phyloP scores from a whole-genome alignment of 1,284 basidiomycete species.

The Sphagnurus paluster region DNA sequence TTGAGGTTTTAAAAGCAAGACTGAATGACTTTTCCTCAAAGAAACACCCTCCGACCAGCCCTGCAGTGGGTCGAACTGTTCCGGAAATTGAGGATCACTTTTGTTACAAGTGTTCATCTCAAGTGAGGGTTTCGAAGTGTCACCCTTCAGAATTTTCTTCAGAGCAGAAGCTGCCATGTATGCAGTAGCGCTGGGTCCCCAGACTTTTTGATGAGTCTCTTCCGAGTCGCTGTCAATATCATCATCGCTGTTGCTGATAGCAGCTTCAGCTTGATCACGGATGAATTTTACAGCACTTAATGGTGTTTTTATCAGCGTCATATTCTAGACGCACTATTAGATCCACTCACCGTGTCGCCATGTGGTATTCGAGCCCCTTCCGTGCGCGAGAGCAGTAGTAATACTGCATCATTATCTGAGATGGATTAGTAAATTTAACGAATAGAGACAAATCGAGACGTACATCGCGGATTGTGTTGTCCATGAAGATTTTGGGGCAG shows the following conservation, averaged over 20 bases:
- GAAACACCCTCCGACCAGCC: constrained; percentile 75
- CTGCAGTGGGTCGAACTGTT: constrained; percentile 55
- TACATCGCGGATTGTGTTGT: constrained; percentile 78
- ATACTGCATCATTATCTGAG: constrained; percentile 84
- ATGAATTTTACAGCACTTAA: constrained; percentile 81
- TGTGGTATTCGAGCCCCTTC: constrained; percentile 84
- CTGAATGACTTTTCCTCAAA: constrained; percentile 72
- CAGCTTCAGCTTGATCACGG: constrained; percentile 70
- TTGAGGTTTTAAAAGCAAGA: constrained; percentile 90
- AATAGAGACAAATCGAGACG: constrained; percentile 24
- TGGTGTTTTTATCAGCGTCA: constrained; percentile 5
- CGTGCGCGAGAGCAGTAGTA: constrained; percentile 81
- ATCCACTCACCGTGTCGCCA: constrained; percentile 81
- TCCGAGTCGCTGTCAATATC: constrained; percentile 29
- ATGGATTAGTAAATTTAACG: constrained; percentile 5
- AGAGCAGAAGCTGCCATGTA: constrained; percentile 64
- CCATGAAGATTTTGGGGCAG: constrained; percentile 82
- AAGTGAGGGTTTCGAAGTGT: constrained; percentile 44
- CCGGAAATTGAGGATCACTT: constrained; percentile 20
- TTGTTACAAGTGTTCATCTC: constrained; percentile 35
- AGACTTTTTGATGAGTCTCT: constrained; percentile 30
- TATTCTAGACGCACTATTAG: background rate
- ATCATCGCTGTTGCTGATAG: constrained; percentile 28
- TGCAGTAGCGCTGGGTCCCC: constrained; percentile 41
- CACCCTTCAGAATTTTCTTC: constrained; percentile 59